Conservation (phyloP, 1,139 yeast genomes). For the Saccharomyces hybrid region DNA sequence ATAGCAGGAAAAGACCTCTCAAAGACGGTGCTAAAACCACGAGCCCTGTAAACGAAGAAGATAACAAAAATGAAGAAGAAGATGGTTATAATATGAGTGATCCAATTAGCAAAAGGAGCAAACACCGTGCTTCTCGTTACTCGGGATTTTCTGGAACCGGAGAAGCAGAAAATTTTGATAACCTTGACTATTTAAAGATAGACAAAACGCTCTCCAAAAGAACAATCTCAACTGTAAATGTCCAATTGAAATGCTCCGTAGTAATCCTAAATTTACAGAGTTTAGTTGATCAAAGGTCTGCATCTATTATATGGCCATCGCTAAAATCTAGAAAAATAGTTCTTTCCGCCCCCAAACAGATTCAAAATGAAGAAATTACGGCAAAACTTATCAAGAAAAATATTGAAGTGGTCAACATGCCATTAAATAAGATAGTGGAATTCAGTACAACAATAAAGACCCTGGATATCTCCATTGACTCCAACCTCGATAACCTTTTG, state of each 20-base stretch:
- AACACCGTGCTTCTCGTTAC: constrained; percentile 9
- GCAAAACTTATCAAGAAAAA: constrained; percentile 22
- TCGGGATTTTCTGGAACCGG: constrained; percentile 15
- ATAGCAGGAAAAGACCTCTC: constrained; percentile 22
- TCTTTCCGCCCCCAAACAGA: constrained; percentile 41
- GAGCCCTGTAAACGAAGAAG: constrained; percentile 7
- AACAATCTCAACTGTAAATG: constrained; percentile 35
- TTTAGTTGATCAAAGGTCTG: constrained; percentile 74
- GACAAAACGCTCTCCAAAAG: constrained; percentile 43
- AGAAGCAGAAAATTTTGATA: constrained; percentile 31
- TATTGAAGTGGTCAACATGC: constrained; percentile 34
- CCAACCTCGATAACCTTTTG: constrained; percentile 51
- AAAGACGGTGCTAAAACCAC: constrained; percentile 30
- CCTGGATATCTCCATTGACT: constrained; percentile 66
- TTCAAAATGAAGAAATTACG: constrained; percentile 19
- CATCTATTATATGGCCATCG: constrained; percentile 69
- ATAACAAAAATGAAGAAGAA: constrained; percentile 21
- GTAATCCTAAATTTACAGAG: constrained; percentile 81
- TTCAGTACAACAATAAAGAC: constrained; percentile 61
- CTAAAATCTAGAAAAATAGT: constrained; percentile 74
- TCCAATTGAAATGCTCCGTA: constrained; percentile 60
- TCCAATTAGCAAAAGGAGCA: constrained; percentile 15
- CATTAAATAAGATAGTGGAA: constrained; percentile 39
- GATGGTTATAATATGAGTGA: constrained; percentile 24
- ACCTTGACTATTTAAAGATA: constrained; percentile 48